These are phyloP conservation scores for Phellopilus nigrolimitatus DNA, from an alignment of 1,284 basidiomycete species.

Conservation along the genomic window DNA sequence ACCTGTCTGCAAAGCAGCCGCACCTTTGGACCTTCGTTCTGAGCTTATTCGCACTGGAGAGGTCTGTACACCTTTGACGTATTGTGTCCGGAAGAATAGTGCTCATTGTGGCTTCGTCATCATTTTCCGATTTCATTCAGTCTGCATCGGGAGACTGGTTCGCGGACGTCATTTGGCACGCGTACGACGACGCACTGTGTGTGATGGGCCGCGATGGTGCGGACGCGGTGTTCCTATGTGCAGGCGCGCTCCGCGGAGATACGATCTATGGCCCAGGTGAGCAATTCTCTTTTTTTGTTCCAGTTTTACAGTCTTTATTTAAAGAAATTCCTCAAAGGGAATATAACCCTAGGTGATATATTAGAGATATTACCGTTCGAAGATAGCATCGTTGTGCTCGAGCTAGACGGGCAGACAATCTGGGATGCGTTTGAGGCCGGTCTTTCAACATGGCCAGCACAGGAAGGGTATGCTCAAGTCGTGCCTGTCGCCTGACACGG, in stretches of 20 bases:
- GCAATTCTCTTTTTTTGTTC: constrained; percentile 5
- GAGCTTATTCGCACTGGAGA: constrained; percentile 68
- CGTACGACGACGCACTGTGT: constrained; percentile 77
- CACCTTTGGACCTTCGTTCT: constrained; percentile 73
- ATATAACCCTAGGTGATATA: constrained; percentile 78
- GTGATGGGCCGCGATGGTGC: constrained; percentile 58
- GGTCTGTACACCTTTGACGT: constrained; percentile 33
- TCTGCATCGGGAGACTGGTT: constrained; percentile 86
- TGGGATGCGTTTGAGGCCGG: constrained; percentile 81
- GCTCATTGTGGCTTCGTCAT: background rate
- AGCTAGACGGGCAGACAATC: constrained; percentile 76
- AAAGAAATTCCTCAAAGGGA: no score
- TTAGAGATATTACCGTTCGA: constrained; percentile 88
- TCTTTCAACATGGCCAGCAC: constrained; percentile 79
- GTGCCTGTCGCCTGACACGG: background rate
- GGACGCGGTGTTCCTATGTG: constrained; percentile 78
- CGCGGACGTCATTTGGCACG: constrained; percentile 80
- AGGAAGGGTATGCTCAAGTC: constrained; percentile 68
- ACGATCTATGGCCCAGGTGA: constrained; percentile 78
- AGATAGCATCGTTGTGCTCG: constrained; percentile 79
- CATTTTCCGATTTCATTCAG: constrained; percentile 42
- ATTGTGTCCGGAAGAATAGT: background rate
- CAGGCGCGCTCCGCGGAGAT: constrained; percentile 87
- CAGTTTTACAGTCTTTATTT: background rate
- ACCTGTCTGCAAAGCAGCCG: constrained; percentile 68